Conservation (phyloP, 225 moss, liverwort and hornwort species). For the Climacium dendroides region DNA sequence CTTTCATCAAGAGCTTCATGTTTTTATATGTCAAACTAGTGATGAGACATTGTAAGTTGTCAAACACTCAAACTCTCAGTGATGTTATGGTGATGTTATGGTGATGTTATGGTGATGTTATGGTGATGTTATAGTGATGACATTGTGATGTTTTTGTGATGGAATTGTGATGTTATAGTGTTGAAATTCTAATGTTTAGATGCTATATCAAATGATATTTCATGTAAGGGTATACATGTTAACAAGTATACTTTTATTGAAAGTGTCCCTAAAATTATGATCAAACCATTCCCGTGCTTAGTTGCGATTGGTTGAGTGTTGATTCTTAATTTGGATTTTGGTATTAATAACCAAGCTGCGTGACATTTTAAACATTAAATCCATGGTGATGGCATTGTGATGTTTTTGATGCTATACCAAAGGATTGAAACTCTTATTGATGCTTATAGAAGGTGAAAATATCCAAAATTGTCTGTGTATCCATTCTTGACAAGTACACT, state of each 20-base stretch:
- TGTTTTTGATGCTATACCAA: not conserved
- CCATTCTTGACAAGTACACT: not conserved
- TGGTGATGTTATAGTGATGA: not conserved
- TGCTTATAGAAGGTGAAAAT: not conserved
- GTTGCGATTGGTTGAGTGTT: not conserved
- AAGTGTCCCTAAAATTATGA: fast-evolving
- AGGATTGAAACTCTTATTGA: not conserved
- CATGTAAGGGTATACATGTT: too few relatives aligned
- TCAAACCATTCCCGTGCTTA: not conserved
- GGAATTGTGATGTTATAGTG: too few relatives aligned
- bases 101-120: not conserved
- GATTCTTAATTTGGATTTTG: not conserved
- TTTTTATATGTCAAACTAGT: not conserved
- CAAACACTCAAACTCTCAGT: not conserved
- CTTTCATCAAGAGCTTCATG: not conserved
- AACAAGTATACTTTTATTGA: too few relatives aligned
- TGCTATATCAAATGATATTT: not conserved
- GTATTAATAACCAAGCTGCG: too few relatives aligned
- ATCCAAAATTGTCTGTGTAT: not conserved
- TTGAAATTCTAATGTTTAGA: too few relatives aligned
- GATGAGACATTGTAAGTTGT: not conserved
- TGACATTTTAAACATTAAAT: too few relatives aligned
- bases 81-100: not conserved
- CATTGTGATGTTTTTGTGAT: not conserved
- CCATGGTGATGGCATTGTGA: too few relatives aligned